phyloP scores from a whole-genome alignment of 208 protist species.

The Acanthamoeba triangularis region DNA sequence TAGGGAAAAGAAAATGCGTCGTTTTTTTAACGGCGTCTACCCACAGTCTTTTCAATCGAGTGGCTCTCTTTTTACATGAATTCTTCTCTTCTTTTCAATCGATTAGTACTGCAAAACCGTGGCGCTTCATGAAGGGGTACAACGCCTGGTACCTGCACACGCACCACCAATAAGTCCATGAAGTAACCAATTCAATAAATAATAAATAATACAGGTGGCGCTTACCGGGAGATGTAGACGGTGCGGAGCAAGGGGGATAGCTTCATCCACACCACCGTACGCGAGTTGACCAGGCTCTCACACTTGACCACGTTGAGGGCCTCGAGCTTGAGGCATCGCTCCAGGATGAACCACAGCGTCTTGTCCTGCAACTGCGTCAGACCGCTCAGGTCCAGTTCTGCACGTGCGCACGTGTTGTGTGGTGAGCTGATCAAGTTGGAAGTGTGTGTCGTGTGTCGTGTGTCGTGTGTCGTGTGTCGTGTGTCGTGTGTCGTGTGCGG shows the following conservation, averaged over 20 bases:
- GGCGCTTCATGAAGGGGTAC: neutral
- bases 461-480: neutral
- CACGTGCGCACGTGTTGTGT: neutral
- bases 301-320: neutral
- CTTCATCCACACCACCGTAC: neutral
- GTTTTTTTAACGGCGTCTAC: too few relatives aligned
- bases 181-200: neutral
- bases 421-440: neutral
- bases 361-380: neutral
- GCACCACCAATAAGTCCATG: neutral
- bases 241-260: neutral
- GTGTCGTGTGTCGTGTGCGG: neutral
- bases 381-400: neutral
- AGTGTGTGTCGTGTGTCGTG: too few relatives aligned
- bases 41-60: too few relatives aligned
- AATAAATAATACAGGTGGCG: neutral
- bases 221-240: neutral
- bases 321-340: neutral
- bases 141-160: neutral
- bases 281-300: neutral
- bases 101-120: neutral
- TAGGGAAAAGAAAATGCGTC: too few relatives aligned
- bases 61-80: too few relatives aligned
- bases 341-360: neutral
- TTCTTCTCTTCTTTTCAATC: neutral